Evolutionary conservation across 2,329 filamentous ascomycete species (phyloP).

Genomic region (Colletotrichum liriopes): DNA sequence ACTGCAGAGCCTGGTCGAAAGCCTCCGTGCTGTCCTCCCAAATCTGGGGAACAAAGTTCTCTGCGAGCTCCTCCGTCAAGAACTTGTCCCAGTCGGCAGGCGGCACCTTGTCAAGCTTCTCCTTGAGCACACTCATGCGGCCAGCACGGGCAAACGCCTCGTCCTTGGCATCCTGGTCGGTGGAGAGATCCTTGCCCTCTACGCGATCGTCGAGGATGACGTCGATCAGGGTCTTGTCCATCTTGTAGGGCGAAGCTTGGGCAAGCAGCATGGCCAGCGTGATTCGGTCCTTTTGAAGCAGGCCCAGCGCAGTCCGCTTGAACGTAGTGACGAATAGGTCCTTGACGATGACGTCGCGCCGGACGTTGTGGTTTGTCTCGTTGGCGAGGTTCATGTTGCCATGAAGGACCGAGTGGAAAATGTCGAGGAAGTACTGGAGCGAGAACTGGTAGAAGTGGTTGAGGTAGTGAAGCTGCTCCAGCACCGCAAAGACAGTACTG

Average conservation of each 20-base stretch:
- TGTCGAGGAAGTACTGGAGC: conserved; percentile 96
- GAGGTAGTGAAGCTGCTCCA: conserved; percentile 97
- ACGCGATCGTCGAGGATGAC: conserved; percentile 85
- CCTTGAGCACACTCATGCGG: conserved; percentile 81
- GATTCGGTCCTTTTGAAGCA: conserved; percentile 94
- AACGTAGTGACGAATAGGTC: conserved; percentile 94
- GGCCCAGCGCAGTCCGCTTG: conserved; percentile 91
- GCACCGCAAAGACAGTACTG: conserved; percentile 95
- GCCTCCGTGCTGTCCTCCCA: conserved; percentile 77
- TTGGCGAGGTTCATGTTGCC: conserved; percentile 81
- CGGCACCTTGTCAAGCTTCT: conserved; percentile 75
- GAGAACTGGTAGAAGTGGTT: conserved; percentile 99
- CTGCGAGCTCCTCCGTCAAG: conserved; percentile 87
- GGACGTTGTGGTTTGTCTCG: conserved; percentile 81
- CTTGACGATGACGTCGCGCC: conserved; percentile 91
- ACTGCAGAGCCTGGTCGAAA: conserved; percentile 83
- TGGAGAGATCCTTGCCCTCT: conserved; percentile 84
- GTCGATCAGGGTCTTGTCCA: conserved; percentile 93
- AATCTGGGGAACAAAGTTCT: conserved; percentile 83
- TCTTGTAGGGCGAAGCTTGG: conserved; percentile 95
- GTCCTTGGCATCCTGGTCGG: conserved; percentile 73
- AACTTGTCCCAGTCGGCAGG: conserved; percentile 84
- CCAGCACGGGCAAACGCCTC: conserved; percentile 79
- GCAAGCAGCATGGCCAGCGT: conserved; percentile 95
- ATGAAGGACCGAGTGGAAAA: conserved; percentile 93